Evolutionary conservation across 2,329 filamentous ascomycete genomes (phyloP), one percentile per base, ranked within the genome.

Genomic region (Verticillium isaacii): DNA sequence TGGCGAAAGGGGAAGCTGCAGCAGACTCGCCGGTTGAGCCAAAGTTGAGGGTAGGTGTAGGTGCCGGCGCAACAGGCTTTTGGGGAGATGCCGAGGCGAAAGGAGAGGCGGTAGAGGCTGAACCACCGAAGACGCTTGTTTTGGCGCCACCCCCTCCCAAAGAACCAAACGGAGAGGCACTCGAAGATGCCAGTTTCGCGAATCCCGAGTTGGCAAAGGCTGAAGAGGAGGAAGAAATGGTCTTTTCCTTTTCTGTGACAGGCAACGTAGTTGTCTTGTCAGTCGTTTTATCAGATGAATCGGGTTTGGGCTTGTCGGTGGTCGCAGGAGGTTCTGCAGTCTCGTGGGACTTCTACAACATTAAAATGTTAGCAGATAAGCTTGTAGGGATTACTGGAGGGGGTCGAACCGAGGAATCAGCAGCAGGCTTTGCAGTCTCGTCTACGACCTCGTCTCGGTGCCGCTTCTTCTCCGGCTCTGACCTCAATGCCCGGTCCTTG

Each of bases 121-220:
- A 61, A 45, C 64, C 61, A 32, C 73, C n/a, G 78, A 88, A 88
- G 11, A 79, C 70, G 65, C 79, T 82, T 37, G 78, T 76, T 66
- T 80, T 78, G 6, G 75, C 77, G 61, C 71, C 73, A 45, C 63
- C 72, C 37, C 64, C 72, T 50, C 82, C 83, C 55, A 89, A 70
- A 19, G 79, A 72, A 45, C 86, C 85, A 70, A 91, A 91, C 0
- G 87, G 87, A 4, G 89, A 92, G 32, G 83, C 77, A 41, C 79
- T 78, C 5, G 85, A 82, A 29, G 83, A 77, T 8, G 88, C 82
- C 61, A 92, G 84, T 59, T 88, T 86, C 59, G 88, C 85, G 69
- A 93, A 87, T 19, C 83, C 85, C 3, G 90, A 93, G 57, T 80
- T 81, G 25, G 86, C 85, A 72, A 93, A 93, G 6, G 88, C 85